These are phyloP conservation scores for maize (Zea mays) DNA, from an alignment of 176 grass and related monocot genomes.

Conservation along the genomic window DNA sequence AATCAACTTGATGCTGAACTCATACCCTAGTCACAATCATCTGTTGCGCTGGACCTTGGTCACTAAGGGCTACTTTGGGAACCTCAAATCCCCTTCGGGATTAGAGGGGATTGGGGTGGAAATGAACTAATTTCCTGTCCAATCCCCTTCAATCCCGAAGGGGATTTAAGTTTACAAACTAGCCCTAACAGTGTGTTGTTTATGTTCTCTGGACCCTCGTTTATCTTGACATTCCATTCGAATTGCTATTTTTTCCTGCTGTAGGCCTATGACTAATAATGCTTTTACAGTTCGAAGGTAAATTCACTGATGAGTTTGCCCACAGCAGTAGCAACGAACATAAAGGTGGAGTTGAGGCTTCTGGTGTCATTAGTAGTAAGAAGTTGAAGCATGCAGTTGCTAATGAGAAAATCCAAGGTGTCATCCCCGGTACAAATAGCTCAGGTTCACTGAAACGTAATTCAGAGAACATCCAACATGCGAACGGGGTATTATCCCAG, in stretches of 20 bases:
- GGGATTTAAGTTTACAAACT: too few relatives aligned
- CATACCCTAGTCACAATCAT: neutral
- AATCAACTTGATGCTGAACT: conserved; percentile 28
- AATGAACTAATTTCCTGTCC: too few relatives aligned
- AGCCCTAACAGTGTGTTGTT: conserved; percentile 13
- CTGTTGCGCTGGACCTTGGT: neutral
- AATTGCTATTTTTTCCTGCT: conserved; percentile 4
- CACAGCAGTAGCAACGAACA: conserved; percentile 31
- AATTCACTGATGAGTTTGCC: conserved; percentile 45
- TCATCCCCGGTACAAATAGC: conserved; percentile 28
- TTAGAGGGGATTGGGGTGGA: too few relatives aligned
- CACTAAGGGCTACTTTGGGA: too few relatives aligned
- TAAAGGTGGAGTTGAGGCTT: conserved; percentile 29
- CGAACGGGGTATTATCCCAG: conserved; percentile 31
- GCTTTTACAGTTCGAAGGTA: conserved; percentile 56
- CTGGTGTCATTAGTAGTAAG: conserved; percentile 35
- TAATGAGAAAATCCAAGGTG: conserved; percentile 38
- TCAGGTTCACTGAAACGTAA: conserved; percentile 45
- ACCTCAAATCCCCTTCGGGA: too few relatives aligned
- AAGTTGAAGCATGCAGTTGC: conserved; percentile 48
- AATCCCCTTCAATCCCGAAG: too few relatives aligned
- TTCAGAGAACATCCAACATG: conserved; percentile 36
- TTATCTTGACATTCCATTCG: neutral
- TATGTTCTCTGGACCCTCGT: neutral
- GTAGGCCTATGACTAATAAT: conserved; percentile 22